Evolutionary conservation across 2,329 filamentous ascomycete species (phyloP), one percentile per base, ranked within the genome.

Genomic region (Aspergillus novoparasiticus): DNA sequence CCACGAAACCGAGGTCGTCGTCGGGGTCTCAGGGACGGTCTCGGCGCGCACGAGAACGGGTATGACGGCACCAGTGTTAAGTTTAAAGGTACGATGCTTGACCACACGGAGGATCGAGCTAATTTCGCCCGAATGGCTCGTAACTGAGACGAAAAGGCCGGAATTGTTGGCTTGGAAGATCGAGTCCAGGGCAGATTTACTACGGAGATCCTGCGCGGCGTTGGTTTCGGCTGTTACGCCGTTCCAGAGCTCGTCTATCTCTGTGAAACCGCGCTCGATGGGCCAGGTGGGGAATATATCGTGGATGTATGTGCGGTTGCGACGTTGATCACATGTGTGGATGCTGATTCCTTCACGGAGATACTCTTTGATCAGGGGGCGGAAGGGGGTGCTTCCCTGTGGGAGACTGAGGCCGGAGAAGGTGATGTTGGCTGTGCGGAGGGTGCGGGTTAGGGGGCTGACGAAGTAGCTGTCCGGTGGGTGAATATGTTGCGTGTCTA

Each of bases 311-410:
- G 78, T 75, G 57, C 76, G 79, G 62, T 72, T 80, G 61, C 79
- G 82, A 21, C 86, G 80, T 23, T 83, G 81, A 71, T 89, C 85
- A 66, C 87, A 89, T 0, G 86, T 89, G 72, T 89, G 86, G 45
- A 86, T 80, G 46, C 84, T 85, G 41, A 88, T 83, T 1, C 81
- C 81, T 72, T 89, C 87, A 19, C 86, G 79, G 56, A 88, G 78
- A 34, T 82, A 72, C 71, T 88, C 86, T 70, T 87, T 87, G 66
- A 89, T 74, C 0, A 80, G 74, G 0, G 86, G 86, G 6, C 75
- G 70, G 66, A 87, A 88, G 0, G 78, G 76, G 19, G 75, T 70
- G 16, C 75, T 71, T 8, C 64, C 62, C 23, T 59, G 59, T 0
- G 84, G 83, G 4, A 87, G 65, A 1, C 74, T 58, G 3, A 88